Evolutionary conservation across 257 asterid genomes (phyloP).

Genomic region (Przewalskia tangutica): DNA sequence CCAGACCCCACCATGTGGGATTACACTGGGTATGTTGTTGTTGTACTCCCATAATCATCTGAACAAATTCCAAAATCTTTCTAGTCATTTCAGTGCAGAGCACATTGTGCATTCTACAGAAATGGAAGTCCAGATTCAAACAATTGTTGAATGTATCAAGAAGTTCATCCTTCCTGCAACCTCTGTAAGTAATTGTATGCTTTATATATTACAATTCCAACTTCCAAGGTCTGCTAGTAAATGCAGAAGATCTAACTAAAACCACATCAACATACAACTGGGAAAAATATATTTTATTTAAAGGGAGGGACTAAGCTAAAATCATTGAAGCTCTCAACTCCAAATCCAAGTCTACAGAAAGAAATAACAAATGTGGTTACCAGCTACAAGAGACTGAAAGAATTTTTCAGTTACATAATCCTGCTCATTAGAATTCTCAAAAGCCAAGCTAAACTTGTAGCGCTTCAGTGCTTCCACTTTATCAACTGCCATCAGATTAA

Average conservation of each 20-base stretch:
- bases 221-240: neutral
- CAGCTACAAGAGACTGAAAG: constrained; percentile 96
- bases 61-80: neutral
- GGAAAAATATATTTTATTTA: neutral
- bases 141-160: neutral
- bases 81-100: neutral
- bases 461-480: constrained; percentile 66
- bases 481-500: constrained; percentile 64
- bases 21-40: too few species aligned
- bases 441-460: constrained; percentile 92
- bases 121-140: neutral
- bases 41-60: neutral
- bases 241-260: neutral
- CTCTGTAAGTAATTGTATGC: neutral
- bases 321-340: neutral
- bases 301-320: neutral
- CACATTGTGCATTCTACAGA: neutral
- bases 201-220: neutral
- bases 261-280: neutral
- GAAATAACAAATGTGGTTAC: constrained; percentile 29
- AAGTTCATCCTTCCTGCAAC: neutral
- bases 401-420: constrained; percentile 94
- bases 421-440: constrained; percentile 94
- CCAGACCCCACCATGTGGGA: too few species aligned
- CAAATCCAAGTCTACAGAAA: neutral